These are phyloP conservation scores for Colletotrichum spinosum DNA, from an alignment of 2,329 filamentous ascomycete species.

Conservation along the genomic window DNA sequence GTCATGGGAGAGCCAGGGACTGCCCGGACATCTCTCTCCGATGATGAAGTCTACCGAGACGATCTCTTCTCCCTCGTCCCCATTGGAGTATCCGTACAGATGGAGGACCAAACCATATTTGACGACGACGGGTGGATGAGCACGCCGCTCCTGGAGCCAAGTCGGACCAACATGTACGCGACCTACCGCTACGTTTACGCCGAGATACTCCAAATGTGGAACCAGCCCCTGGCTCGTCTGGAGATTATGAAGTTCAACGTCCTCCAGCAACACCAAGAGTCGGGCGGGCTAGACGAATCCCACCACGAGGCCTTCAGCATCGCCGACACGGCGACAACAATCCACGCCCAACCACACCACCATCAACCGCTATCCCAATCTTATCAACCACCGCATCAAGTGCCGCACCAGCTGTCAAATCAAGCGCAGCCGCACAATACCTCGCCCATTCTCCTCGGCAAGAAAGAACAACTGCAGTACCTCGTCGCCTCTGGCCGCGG, in stretches of 20 bases:
- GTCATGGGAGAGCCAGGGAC: constrained; percentile 58
- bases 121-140: constrained; percentile 76
- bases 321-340: constrained; percentile 46
- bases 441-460: constrained; percentile 67
- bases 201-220: constrained; percentile 77
- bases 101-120: constrained; percentile 73
- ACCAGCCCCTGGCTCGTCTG: constrained; percentile 69
- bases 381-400: constrained; percentile 2
- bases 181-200: constrained; percentile 74
- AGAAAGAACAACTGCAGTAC: constrained; percentile 63
- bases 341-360: constrained; percentile 45
- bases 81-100: constrained; percentile 62
- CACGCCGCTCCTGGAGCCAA: constrained; percentile 67
- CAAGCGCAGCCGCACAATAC: constrained; percentile 50
- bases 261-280: constrained; percentile 60
- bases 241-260: constrained; percentile 79
- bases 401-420: neutral
- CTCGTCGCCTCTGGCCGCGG: constrained; percentile 66
- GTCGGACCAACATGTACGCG: constrained; percentile 61
- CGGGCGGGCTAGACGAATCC: constrained; percentile 45
- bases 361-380: constrained; percentile 43
- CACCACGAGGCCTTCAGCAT: constrained; percentile 52
- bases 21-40: constrained; percentile 63
- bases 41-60: constrained; percentile 63
- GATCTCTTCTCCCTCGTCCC: constrained; percentile 61